These are phyloP conservation scores for Dendrostoma leiphaemia DNA, from an alignment of 2,329 filamentous ascomycete species.

Conservation along the genomic window DNA sequence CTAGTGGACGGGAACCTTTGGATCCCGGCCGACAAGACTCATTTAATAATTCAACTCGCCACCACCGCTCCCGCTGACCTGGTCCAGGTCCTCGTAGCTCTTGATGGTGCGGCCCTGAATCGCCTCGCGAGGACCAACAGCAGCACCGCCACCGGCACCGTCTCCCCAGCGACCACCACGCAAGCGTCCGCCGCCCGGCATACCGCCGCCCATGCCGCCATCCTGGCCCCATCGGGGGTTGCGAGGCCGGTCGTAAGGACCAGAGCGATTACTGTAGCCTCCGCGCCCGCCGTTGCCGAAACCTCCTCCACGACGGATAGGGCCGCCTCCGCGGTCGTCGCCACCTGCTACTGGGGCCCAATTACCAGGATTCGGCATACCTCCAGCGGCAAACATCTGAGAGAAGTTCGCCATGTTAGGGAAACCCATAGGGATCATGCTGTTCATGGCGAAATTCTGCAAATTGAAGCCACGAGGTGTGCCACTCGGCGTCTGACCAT, in stretches of 20 bases:
- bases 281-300: slow-evolving; percentile 48
- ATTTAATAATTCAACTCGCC: slow-evolving; percentile 86
- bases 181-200: slow-evolving; percentile 46
- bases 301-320: slow-evolving; percentile 63
- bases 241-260: slow-evolving; percentile 71
- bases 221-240: slow-evolving; percentile 49
- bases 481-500: slow-evolving; percentile 72
- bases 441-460: slow-evolving; percentile 64
- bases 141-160: slow-evolving; percentile 68
- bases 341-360: slow-evolving; percentile 50
- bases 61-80: slow-evolving; percentile 69
- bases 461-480: slow-evolving; percentile 92
- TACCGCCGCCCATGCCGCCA: slow-evolving; percentile 43
- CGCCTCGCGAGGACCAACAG: slow-evolving; percentile 83
- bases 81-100: slow-evolving; percentile 97
- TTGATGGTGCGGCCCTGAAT: slow-evolving; percentile 90
- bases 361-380: slow-evolving; percentile 40
- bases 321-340: slow-evolving; percentile 57
- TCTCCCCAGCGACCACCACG: slow-evolving; percentile 65
- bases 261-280: slow-evolving; percentile 53
- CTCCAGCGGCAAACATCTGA: slow-evolving; percentile 52
- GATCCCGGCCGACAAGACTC: not conserved
- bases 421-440: slow-evolving; percentile 60
- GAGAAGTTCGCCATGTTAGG: slow-evolving; percentile 46
- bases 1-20: not conserved